Conservation (phyloP, 2,329 filamentous ascomycete genomes). For the Penicillium sp. region DNA sequence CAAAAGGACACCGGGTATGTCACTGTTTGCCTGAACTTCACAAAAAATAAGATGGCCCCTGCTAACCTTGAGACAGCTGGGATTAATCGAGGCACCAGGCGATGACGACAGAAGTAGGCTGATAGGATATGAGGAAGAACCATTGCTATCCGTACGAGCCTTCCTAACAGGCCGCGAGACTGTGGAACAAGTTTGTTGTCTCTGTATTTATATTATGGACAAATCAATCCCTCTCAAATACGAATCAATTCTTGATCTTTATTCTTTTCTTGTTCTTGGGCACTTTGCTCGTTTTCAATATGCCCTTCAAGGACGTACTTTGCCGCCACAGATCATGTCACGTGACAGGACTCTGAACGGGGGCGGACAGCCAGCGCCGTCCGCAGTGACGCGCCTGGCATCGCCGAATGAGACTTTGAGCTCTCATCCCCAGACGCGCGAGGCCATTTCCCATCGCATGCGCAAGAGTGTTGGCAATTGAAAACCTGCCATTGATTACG, state of each 20-base stretch:
- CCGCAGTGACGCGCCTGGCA: conserved; percentile 9
- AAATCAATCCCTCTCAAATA: conserved; percentile 10
- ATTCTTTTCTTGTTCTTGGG: too few relatives aligned
- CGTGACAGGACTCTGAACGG: conserved; percentile 9
- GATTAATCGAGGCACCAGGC: conserved; percentile 15
- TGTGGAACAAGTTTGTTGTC: conserved; percentile 8
- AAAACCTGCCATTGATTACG: background rate
- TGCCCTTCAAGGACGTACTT: too few relatives aligned
- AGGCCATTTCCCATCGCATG: too few relatives aligned
- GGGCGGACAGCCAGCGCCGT: conserved; percentile 2
- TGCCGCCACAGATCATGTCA: background rate
- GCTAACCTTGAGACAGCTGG: conserved; percentile 21
- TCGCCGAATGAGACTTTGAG: background rate
- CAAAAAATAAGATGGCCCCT: background rate
- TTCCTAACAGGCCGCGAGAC: background rate
- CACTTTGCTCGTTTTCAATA: too few relatives aligned
- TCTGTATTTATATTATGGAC: conserved; percentile 20
- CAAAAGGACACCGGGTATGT: conserved; percentile 72
- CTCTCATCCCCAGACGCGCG: conserved; percentile 1
- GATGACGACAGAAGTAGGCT: background rate
- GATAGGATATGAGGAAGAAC: conserved; percentile 4
- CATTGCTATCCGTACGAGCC: too few relatives aligned
- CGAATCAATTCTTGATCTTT: conserved; percentile 3
- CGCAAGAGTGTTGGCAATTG: too few relatives aligned
- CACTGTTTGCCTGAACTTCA: background rate